Evolutionary conservation across 2,329 filamentous ascomycete genomes (phyloP), one percentile per base, ranked within the genome.

Genomic region (Fusarium tanahbumbuense): DNA sequence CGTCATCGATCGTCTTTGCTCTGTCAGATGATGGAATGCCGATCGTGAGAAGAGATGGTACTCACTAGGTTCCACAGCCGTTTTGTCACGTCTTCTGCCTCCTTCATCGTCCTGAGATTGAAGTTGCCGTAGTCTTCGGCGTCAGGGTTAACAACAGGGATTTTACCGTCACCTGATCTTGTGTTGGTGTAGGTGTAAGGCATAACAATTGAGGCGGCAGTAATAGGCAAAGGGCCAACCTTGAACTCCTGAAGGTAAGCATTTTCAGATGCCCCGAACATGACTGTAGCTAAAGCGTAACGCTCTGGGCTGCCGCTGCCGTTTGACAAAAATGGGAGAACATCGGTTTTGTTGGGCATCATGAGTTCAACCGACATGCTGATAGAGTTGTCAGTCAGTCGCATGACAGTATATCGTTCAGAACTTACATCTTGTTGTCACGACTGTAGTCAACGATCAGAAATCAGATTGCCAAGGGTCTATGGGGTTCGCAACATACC

Each of bases 31-130:
- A 8, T 3, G 2, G 3, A 3, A 5, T 1, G 7, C 1, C 3
- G 0, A 22, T 22, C 3, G 1, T 1, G 9, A 2, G 15, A 1
- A 1, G 13, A 1, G 1, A 27, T 4, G 10, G 3, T 13, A 4
- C 55, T 59, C 6, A 58, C 56, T 13, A 60, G 7, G 12, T 60
- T 60, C 56, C 56, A 60, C 6, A 60, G 56, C 1, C 20, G 40
- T 1, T 60, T 60, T 0, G 56, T 60, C 2, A 60, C 56, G 6
- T 60, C 56, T 2, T 58, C 41, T 18, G 56, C 56, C 3, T 34
- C 25, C n/a, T 60, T 60, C 56, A 60, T 60, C 2, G 57, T 27
- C 5, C 23, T 30, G 6, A 60, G 40, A 8, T 60, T 60, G 41
- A 60, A 58, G 16, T 60, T 37, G 23, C 8, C 30, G 3, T 60